Evolutionary conservation across 441 rosid species (phyloP), one percentile per base, ranked within the genome.

Genomic region (Bocquillonia castaneifolia): DNA sequence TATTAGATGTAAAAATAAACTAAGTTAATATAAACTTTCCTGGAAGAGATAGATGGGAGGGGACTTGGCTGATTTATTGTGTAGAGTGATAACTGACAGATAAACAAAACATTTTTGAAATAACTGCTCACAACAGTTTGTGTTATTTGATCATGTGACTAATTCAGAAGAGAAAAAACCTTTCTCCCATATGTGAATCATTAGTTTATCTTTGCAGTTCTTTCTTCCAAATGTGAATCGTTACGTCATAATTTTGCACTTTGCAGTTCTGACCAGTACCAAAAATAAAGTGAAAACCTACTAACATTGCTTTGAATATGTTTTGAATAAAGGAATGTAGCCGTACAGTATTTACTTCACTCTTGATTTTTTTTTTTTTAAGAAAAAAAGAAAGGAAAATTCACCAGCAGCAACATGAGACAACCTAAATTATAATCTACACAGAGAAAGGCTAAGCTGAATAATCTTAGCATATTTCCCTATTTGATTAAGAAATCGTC

Each of bases 401-500:
- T 25, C 57, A 25, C 57, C 15, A 53, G 25, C 15, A 25, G 17
- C 50, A 64, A 64, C 57, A 29, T 32, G 6, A 45, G 17, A 7
- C 58, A 51, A 50, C 47, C 59, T 6, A 34, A 64, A 50, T 26
- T 23, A 44, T 42, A 20, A 20, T 48, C 44, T 28, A 29, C 6
- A 18, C 42, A 63, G 23, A 63, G 47, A n/a, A 18, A 18, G 36
- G 34, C 59, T 56, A 50, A 64, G 56, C 68, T 20, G 14, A 51
- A 34, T 29, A 22, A 36, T 51, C 9, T 3, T 34, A 10, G 0
- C 59, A 64, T 23, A 14, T 45, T 39, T 50, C 44, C 45, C 23
- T 48, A 34, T 14, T 50, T 34, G 32, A 50, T 64, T 50, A 64
- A 36, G 22, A 10, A 28, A 23, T 7, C 14, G 3, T 12, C 54